Percentiles rank a stretch among this genome's conserved stretches.
Conservation (phyloP, 495 filamentous ascomycete genomes). For the Neurospora sp. region DNA sequence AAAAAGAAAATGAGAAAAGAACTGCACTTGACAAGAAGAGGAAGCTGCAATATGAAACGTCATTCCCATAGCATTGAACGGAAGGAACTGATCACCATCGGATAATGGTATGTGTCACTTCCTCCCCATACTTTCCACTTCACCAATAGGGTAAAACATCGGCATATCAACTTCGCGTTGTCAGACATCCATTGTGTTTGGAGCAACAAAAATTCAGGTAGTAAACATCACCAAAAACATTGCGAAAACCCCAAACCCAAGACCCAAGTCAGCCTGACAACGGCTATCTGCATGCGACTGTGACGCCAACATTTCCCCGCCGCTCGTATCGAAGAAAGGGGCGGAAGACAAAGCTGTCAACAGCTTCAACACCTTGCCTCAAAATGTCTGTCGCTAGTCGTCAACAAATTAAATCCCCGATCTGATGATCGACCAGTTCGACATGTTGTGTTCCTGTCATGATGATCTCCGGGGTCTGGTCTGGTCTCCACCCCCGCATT, state of each 20-base stretch:
- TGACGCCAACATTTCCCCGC: not conserved
- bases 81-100: not conserved
- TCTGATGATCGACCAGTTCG: not conserved
- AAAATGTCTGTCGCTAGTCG: not conserved
- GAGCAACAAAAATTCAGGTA: not conserved
- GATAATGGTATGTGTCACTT: not conserved
- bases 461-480: not conserved
- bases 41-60: not conserved
- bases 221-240: not conserved
- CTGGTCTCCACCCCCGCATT: not conserved
- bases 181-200: not conserved
- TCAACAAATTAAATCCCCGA: not conserved
- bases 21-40: not conserved
- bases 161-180: not conserved
- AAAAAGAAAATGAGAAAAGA: not conserved
- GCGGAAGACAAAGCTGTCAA: not conserved
- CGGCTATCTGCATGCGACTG: not conserved
- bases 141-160: not conserved
- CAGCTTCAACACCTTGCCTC: not conserved
- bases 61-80: not conserved
- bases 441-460: not conserved
- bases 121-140: not conserved
- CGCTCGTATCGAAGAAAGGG: not conserved
- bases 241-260: not conserved
- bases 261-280: not conserved